Evolutionary conservation across 225 moss, liverwort and hornwort genomes (phyloP), one percentile per base, ranked within the genome.

Genomic region (Pseudoscleropodium purum): DNA sequence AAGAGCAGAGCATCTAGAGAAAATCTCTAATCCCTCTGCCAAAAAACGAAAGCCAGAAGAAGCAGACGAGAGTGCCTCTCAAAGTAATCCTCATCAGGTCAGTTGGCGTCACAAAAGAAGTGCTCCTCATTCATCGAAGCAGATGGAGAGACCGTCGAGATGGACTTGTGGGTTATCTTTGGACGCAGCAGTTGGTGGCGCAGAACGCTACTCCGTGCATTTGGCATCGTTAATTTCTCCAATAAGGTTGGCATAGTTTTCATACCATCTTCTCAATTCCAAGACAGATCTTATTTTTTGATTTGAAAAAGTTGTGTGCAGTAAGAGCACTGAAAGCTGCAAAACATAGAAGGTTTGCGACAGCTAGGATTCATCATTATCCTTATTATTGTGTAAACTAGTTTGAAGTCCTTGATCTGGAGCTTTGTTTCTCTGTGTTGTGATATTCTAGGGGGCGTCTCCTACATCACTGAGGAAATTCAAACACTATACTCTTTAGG

Each of bases 171-270:
- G 84, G 70, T 79, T 92, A 73, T 70, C 88, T 90, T 89, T 90
- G 78, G 96, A 97, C 65, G 93, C 93, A 23, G 79, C 93, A 74
- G 90, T 92, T 90, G 94, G 92, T 84, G 94, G 91, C 83, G 92
- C 93, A 85, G 97, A 97, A 80, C 90, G 91, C 56, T 89, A 93
- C 85, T 94, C 95, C 84, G 75, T 93, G 62, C 91, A 87, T 84
- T 86, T 96, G 88, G 90, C 92, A 75, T 90, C 94, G 51, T 85
- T 97, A 80, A 81, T 97, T 83, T 94, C 95, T 85, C 92, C 95
- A 86, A 95, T 96, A 88, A 96, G 97, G 97, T 97, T 90, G 93
- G 77, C 81, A 51, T 80, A 69, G 56, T 87, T 83, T 85, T 88
- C 62, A 87, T 64, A 84, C 65, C 83, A 82, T 88, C 64, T 70